Base-by-base conservation (phyloP, 805 yeast genomes). In the Wickerhamiella alocasiicola region DNA sequence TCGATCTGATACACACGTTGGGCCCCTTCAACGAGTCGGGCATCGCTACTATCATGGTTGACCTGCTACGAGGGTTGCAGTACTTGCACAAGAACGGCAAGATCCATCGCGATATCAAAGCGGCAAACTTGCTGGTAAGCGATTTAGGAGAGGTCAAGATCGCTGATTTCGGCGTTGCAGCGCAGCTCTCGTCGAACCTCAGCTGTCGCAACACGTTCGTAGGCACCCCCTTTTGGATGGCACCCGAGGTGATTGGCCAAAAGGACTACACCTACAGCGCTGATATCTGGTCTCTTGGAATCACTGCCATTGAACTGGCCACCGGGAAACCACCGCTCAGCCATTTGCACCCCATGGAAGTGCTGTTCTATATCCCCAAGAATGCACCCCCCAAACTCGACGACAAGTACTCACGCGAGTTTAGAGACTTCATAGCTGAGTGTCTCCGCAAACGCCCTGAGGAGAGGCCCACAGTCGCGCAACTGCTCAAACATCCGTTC, bases 91-190 rank as follows among this genome's bases (percentile, higher is more conserved):
- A 60, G 4, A 76, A 68, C 45, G 83, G 84, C 7, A 78, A 63
- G 52, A 87, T 88, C 31, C 98, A 88, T 56, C 63, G 97, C 45
- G 97, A 88, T 57, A 81, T 88, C 40, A 88, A 87, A 56, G 94
- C 96, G 2, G 97, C 95, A 0, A 88, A 88, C 56, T 74, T 88
- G 18, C 62, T 88, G 25, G 57, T 87, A 13, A 76, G 83, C 15
- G 69, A 70, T 2, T 60, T 67, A 9, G 87, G 93, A 2, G 76
- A 71, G 7, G 88, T 84, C 11, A 91, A 88, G 52, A 68, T 88
- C 36, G 96, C 95, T 2, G 98, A 88, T 58, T 88, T 88, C 60
- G 97, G 97, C 1, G 95, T 88, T 9, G 94, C 97, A 1, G 82
- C 96, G 1, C 81, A 77, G 50, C 66, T 74, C 4, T 67, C 76